phyloP scores from a whole-genome alignment of 129 eudicot genomes.

The Tanacetum coccineum region DNA sequence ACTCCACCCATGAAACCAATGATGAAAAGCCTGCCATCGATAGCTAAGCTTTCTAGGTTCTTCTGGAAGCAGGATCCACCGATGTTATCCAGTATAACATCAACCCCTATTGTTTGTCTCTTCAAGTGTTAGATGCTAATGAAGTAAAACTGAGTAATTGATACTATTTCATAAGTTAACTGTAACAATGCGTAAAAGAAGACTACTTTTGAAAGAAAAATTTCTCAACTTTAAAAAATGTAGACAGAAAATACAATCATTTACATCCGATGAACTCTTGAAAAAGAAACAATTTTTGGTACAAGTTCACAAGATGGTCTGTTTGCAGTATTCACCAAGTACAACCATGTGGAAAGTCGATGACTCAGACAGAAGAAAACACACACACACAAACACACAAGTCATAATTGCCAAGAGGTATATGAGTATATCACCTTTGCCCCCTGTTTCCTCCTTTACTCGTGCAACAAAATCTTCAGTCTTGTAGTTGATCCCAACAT shows the following conservation, averaged over 20 bases:
- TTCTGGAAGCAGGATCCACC: conserved; percentile 77
- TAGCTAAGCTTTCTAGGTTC: conserved; percentile 74
- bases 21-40: conserved; percentile 92
- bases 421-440: conserved; percentile 51
- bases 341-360: neutral
- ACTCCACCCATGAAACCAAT: conserved; percentile 92
- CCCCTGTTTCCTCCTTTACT: conserved; percentile 94
- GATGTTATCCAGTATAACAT: conserved; percentile 82
- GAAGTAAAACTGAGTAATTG: neutral
- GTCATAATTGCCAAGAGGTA: neutral
- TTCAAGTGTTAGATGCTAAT: conserved; percentile 9
- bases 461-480: conserved; percentile 96
- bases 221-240: neutral
- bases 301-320: neutral
- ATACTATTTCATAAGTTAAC: neutral
- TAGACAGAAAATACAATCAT: neutral
- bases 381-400: neutral
- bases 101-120: conserved; percentile 58
- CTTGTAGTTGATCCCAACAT: conserved; percentile 89
- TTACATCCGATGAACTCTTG: no score
- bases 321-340: neutral
- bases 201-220: neutral
- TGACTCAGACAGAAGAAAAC: neutral
- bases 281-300: no score
- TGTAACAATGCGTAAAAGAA: conserved; percentile 3